Conservation (phyloP, 2,329 filamentous ascomycete genomes). For the Chaetomium strumarium region DNA sequence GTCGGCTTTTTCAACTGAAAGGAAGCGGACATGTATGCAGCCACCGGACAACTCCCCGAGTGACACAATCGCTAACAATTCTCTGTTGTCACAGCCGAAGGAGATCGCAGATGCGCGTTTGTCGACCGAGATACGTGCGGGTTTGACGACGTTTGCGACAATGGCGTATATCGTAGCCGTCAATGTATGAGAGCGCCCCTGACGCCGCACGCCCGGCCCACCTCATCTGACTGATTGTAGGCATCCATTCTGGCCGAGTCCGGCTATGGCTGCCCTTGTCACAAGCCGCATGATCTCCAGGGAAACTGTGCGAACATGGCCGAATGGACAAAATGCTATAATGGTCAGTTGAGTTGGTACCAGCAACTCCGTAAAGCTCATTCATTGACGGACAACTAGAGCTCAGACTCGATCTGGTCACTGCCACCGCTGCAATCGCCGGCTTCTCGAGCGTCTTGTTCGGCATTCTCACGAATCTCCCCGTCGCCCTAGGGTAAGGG, state of each 20-base stretch:
- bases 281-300: constrained; percentile 35
- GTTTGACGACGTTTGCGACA: constrained; percentile 71
- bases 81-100: constrained; percentile 36
- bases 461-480: constrained; percentile 75
- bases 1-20: constrained; percentile 59
- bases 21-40: constrained; percentile 60
- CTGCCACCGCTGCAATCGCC: constrained; percentile 73
- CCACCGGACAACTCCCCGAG: background rate
- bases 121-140: constrained; percentile 71
- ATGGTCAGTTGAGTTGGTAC: constrained; percentile 31
- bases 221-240: constrained; percentile 36
- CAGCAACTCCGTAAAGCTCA: background rate
- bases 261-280: constrained; percentile 71
- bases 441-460: constrained; percentile 71
- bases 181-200: constrained; percentile 40
- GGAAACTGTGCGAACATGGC: constrained; percentile 43
- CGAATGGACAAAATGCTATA: constrained; percentile 42
- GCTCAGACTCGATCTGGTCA: constrained; percentile 72
- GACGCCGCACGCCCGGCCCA: background rate
- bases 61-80: background rate
- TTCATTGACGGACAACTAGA: constrained; percentile 31
- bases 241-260: constrained; percentile 66
- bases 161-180: constrained; percentile 84
- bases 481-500: constrained; percentile 65
- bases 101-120: constrained; percentile 65